Base-by-base conservation (phyloP, 805 yeast genomes). In the Kregervanrija fluxuum region DNA sequence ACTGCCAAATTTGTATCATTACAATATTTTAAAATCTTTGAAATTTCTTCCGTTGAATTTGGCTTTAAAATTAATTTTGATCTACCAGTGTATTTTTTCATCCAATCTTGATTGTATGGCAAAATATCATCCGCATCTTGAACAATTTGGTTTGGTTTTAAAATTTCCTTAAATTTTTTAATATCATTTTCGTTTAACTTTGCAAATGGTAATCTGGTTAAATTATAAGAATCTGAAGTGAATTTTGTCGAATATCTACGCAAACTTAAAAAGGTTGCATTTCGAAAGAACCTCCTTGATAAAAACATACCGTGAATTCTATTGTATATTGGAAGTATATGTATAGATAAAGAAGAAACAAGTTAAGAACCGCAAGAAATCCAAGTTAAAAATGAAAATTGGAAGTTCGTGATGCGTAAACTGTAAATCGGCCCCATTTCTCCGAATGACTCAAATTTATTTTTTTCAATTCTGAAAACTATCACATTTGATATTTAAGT, bases 21-120 rank as follows among this genome's bases (percentile, higher is more conserved):
- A 69, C 96, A 87, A 65, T 88, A 83, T 61, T 78, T 79, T 59
- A 91, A 59, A 49, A 91, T 86, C 54, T 78, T 59, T 2, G 90
- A 73, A 13, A 91, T 82, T 62, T 90, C 90, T 49, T 82, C 79
- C 2, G 87, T 78, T 11, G 85, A 75, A 55, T 80, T 83, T 33
- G 98, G 98, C 62, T 83, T 86, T 52, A 90, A 70, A 1, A 88
- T 89, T 30, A 91, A 60, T 55, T 75, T 70, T 0, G 96, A 81
- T 58, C 85, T 87, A n/a, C 98, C 98, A 48, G 77, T 74, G 66
- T 89, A 90, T 65, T 90, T 90, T 58, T 86, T 75, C 95, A 88
- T 90, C 88, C 95, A 85, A 64, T 90, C 98, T 62, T 85, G 91
- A 59, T 90, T 91, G 73, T 68, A 86, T 15, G 74, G 71, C 36